Percentiles rank a stretch among this genome's conserved stretches.
Conservation (phyloP, 805 yeast genomes). For the Nakazawaea wyomingensis region DNA sequence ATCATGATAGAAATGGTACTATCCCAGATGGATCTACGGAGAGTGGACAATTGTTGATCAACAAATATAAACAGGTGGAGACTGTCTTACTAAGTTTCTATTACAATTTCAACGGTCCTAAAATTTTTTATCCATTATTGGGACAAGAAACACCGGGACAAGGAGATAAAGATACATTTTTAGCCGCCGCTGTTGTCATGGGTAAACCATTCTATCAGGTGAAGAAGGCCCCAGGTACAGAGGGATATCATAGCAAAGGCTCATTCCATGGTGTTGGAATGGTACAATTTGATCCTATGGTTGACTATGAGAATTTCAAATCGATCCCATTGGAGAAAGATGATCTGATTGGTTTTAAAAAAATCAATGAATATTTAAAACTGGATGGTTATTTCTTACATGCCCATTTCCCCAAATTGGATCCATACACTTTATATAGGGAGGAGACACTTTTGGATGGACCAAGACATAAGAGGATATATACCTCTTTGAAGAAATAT, state of each 20-base stretch:
- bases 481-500: conserved; percentile 21
- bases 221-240: conserved; percentile 40
- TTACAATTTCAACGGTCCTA: conserved; percentile 49
- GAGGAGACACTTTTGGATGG: conserved; percentile 17
- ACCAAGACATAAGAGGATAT: conserved; percentile 31
- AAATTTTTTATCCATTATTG: conserved; percentile 39
- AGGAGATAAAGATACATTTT: conserved; percentile 57
- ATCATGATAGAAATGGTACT: conserved; percentile 47
- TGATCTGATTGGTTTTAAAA: conserved; percentile 21
- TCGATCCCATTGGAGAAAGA: conserved; percentile 16
- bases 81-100: conserved; percentile 45
- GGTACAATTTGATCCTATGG: conserved; percentile 51
- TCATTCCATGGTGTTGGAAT: conserved; percentile 47
- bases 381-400: conserved; percentile 36
- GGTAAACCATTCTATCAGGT: conserved; percentile 44
- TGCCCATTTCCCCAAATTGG: conserved; percentile 49
- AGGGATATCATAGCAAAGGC: conserved; percentile 34
- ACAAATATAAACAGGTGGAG: conserved; percentile 42
- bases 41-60: conserved; percentile 49
- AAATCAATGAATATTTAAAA: conserved; percentile 18
- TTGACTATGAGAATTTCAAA: conserved; percentile 26
- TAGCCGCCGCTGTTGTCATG: conserved; percentile 45
- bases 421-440: conserved; percentile 30
- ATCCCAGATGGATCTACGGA: conserved; percentile 52
- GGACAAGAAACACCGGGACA: conserved; percentile 47